These are phyloP conservation scores for Lactarius akahatsu DNA, from an alignment of 768 basidiomycete species.

Conservation along the genomic window DNA sequence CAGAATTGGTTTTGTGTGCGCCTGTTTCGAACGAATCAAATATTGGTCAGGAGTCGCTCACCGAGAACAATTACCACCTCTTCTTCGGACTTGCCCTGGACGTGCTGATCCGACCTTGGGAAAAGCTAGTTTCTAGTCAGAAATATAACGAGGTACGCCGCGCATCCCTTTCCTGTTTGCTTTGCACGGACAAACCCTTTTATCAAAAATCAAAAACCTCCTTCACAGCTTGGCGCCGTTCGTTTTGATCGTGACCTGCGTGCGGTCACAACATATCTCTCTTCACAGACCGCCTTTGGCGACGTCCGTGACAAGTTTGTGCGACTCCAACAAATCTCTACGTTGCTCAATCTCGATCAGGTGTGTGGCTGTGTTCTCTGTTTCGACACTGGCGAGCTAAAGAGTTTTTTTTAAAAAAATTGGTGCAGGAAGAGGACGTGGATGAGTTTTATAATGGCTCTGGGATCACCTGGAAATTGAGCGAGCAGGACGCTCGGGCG, in stretches of 20 bases:
- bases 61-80: slow-evolving; percentile 81
- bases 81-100: slow-evolving; percentile 87
- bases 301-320: slow-evolving; percentile 91
- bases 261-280: slow-evolving; percentile 76
- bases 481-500: slow-evolving; percentile 69
- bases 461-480: slow-evolving; percentile 86
- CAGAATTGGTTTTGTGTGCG: too few species aligned
- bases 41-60: slow-evolving; percentile 68
- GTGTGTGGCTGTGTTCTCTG: slow-evolving; percentile 44
- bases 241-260: slow-evolving; percentile 93
- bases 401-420: not conserved
- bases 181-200: too few species aligned
- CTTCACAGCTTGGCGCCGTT: slow-evolving; percentile 82
- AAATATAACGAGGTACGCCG: slow-evolving; percentile 81
- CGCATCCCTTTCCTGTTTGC: not conserved
- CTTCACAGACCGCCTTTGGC: slow-evolving; percentile 85
- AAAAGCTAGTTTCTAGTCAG: slow-evolving; percentile 77
- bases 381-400: slow-evolving; percentile 18
- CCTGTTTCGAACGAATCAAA: not conserved
- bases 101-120: slow-evolving; percentile 91
- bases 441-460: slow-evolving; percentile 94
- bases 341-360: slow-evolving; percentile 81
- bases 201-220: not conserved
- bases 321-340: slow-evolving; percentile 90
- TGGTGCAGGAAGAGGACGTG: slow-evolving; percentile 81